Evolutionary conservation across 2,329 filamentous ascomycete genomes (phyloP).

Genomic region (Teratosphaeria zuluensis): DNA sequence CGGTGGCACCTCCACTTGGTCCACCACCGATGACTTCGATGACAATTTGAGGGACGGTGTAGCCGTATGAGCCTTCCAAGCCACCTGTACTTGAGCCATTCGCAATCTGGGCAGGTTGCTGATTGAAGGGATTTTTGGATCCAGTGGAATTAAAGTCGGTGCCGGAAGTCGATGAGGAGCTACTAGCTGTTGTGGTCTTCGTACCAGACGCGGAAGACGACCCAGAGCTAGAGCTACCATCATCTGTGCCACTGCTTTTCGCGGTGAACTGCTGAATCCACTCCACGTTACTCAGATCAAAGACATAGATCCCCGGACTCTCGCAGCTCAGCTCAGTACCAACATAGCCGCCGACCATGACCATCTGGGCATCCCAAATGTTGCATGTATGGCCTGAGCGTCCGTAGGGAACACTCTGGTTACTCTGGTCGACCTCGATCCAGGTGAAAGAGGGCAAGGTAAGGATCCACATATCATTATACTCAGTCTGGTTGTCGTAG

Average conservation of each 20-base stretch:
- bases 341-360: slow-evolving; percentile 65
- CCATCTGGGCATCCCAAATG: slow-evolving; percentile 52
- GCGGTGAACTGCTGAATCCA: slow-evolving; percentile 68
- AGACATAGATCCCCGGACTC: slow-evolving; percentile 61
- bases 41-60: slow-evolving; percentile 58
- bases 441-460: slow-evolving; percentile 74
- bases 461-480: slow-evolving; percentile 69
- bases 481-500: slow-evolving; percentile 48
- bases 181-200: slow-evolving; percentile 3
- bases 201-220: slow-evolving; percentile 1
- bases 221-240: slow-evolving; percentile 13
- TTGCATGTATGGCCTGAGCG: slow-evolving; percentile 52
- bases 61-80: slow-evolving; percentile 53
- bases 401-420: slow-evolving; percentile 41
- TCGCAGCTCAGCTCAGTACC: slow-evolving; percentile 54
- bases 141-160: slow-evolving; percentile 19
- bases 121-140: slow-evolving; percentile 36
- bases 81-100: slow-evolving; percentile 41
- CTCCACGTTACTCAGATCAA: slow-evolving; percentile 58
- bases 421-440: slow-evolving; percentile 53
- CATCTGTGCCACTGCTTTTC: slow-evolving; percentile 39
- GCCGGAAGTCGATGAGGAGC: slow-evolving; percentile 5
- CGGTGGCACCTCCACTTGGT: slow-evolving; percentile 57
- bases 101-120: slow-evolving; percentile 41
- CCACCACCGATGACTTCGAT: slow-evolving; percentile 58